phyloP scores from a whole-genome alignment of 2,329 filamentous ascomycete species.

The Aspergillus flavus region DNA sequence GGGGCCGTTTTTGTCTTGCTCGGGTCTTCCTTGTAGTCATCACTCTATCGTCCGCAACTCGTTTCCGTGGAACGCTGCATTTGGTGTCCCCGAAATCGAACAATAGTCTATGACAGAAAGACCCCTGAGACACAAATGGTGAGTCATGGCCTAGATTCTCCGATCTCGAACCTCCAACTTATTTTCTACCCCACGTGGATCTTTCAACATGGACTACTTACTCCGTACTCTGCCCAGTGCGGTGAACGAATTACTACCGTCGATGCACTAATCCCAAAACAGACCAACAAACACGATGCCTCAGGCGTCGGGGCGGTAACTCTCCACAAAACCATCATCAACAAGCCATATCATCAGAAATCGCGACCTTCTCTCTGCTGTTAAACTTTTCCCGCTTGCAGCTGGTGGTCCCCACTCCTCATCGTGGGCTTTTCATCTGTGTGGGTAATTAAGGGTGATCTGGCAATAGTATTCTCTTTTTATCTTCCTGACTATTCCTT shows the following conservation, averaged over 20 bases:
- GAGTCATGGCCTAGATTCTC: neutral
- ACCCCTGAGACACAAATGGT: neutral
- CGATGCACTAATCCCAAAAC: neutral
- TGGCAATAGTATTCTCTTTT: neutral
- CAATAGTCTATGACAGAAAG: neutral
- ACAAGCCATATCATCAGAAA: neutral
- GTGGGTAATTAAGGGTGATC: neutral
- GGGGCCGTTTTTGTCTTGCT: neutral
- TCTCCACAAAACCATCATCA: neutral
- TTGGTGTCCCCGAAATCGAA: neutral
- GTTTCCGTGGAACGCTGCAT: neutral
- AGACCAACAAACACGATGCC: neutral
- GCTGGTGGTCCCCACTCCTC: neutral
- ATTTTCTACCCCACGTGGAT: neutral
- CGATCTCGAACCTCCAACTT: neutral
- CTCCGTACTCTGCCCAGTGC: too few species aligned
- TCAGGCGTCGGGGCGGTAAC: neutral
- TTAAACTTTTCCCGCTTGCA: neutral
- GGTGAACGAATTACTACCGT: too few species aligned
- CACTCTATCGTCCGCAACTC: neutral
- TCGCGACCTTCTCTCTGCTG: neutral
- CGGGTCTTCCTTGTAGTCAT: neutral
- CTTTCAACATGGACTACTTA: too few species aligned
- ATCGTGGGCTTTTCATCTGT: neutral
- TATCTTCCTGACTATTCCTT: neutral